phyloP scores from a whole-genome alignment of 805 yeast species.

The Candida broadrunensis region DNA sequence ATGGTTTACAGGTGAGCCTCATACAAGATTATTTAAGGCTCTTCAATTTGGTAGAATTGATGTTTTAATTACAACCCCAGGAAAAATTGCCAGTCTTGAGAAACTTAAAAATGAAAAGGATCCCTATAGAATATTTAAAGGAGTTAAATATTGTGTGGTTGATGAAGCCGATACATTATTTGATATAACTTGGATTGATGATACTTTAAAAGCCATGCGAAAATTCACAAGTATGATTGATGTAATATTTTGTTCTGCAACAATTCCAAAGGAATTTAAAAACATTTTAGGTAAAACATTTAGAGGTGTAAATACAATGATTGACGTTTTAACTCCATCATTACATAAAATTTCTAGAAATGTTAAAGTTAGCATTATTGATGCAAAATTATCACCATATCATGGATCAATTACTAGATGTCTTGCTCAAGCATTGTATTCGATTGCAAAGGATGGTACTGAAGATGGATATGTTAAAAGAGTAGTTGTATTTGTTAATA shows the following conservation, averaged over 20 bases:
- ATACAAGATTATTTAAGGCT: constrained; percentile 46
- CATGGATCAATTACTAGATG: constrained; percentile 82
- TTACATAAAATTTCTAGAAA: constrained; percentile 81
- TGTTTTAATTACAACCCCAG: constrained; percentile 83
- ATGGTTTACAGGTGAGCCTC: constrained; percentile 64
- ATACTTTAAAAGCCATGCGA: constrained; percentile 56
- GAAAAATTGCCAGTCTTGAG: constrained; percentile 51
- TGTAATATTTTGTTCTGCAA: constrained; percentile 81
- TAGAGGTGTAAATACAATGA: constrained; percentile 51
- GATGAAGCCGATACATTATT: constrained; percentile 95
- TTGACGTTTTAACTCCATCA: constrained; percentile 71
- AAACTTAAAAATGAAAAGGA: constrained; percentile 24
- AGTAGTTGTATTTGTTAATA: constrained; percentile 81
- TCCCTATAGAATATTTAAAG: constrained; percentile 37
- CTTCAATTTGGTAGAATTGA: constrained; percentile 57
- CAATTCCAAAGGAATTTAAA: constrained; percentile 78
- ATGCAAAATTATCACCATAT: constrained; percentile 75
- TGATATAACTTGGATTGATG: constrained; percentile 73
- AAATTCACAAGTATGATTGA: constrained; percentile 55
- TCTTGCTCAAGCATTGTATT: constrained; percentile 82
- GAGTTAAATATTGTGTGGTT: constrained; percentile 61
- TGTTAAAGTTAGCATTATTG: constrained; percentile 69
- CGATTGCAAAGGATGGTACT: constrained; percentile 79
- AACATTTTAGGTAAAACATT: constrained; percentile 56
- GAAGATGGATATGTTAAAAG: constrained; percentile 76